Base-by-base conservation (phyloP, 1,284 basidiomycete genomes). In the Cutaneotrichosporon sp. region DNA sequence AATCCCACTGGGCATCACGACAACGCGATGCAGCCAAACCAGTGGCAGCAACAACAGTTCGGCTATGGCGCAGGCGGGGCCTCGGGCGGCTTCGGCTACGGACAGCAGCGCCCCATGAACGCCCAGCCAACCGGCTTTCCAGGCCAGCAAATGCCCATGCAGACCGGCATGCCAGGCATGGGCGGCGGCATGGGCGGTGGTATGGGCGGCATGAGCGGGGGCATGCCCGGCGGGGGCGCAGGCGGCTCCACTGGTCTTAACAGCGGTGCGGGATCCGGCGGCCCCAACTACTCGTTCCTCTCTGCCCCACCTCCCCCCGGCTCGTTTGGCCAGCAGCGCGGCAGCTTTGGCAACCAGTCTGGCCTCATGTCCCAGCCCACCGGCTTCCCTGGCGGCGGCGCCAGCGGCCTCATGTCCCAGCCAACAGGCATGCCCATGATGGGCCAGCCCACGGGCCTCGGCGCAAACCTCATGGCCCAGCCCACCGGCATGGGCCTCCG, bases 381-480 rank as follows among this genome's bases (percentile, higher is more conserved):
- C 2, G 67, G 67, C 20, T 67, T 52, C 54, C 61, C 66, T 14
- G 65, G 45, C 25, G 72, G 72, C 11, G 72, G 71, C 11, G 72
- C 72, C 24, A 47, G 69, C 58, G 74, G 74, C 27, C 43, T 72
- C 52, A 67, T 71, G 62, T 57, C 72, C 31, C 73, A 76, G 62
- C 69, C 58, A 20, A 73, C 72, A 2, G 74, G 72, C 34, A 58
- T 56, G 66, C 64, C 73, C 10, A 56, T 79, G 24, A 71, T 77
- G 69, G 56, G 70, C 4, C 79, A 80, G 57, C 74, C 67, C 20
- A 81, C 79, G 2, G 87, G 88, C 56, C 87, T 82, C 66, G 77
- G 60, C 67, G 70, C 58, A 53, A 50, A 73, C n/a, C 82, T 92
- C 52, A 82, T 89, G 10, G 83, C 90, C 18, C 92, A 93, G 72